Conservation (phyloP, 73 alveolate species). For the Paramecium biaurelia region DNA sequence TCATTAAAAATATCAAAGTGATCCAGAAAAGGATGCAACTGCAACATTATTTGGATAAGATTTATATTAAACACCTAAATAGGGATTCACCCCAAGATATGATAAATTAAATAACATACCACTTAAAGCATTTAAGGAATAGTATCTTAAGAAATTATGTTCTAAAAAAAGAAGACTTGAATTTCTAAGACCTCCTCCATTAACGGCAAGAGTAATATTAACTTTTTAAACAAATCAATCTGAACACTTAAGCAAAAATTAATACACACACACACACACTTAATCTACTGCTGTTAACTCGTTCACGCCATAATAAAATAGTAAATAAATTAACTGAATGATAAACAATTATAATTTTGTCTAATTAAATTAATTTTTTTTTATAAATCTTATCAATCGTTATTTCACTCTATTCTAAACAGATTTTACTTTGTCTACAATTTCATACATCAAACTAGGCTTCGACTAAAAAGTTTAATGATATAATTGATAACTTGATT, state of each 20-base stretch:
- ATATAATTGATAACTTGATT: no score
- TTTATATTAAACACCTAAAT: background rate
- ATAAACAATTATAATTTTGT: background rate
- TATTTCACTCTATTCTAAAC: no score
- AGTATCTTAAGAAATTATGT: background rate
- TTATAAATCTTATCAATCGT: no score
- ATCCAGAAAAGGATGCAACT: background rate
- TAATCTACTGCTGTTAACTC: background rate
- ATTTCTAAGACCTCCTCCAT: background rate
- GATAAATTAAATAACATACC: background rate
- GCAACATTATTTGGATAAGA: background rate
- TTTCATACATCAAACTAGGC: no score
- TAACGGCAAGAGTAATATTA: background rate
- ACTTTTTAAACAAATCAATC: background rate
- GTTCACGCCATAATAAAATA: background rate
- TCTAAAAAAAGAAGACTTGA: background rate
- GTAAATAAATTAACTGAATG: background rate
- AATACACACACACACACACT: background rate
- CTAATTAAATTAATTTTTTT: no score
- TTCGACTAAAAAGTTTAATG: no score
- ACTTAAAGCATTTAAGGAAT: background rate
- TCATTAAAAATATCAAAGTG: background rate
- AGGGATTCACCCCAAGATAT: background rate
- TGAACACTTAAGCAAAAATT: background rate
- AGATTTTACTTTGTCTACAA: no score